Percentiles rank a stretch among this genome's conserved stretches.
Conservation (phyloP, 73 alveolate species). For the Tetrahymena elliotti region DNA sequence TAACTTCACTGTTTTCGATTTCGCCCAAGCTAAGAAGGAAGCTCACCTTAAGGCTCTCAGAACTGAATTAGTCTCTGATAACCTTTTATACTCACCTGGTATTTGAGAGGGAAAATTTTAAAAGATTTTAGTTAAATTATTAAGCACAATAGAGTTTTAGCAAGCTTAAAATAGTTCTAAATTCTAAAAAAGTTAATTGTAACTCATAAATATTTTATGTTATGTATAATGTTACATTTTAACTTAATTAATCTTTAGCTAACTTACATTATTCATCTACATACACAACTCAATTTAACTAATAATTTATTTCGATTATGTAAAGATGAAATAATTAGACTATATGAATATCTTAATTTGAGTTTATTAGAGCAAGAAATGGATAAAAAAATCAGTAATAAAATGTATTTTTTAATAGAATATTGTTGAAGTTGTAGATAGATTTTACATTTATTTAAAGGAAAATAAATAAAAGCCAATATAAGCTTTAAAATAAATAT, state of each 20-base stretch:
- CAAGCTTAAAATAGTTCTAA: background rate
- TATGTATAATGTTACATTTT: background rate
- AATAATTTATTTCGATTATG: no score
- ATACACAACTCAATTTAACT: background rate
- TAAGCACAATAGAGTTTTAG: background rate
- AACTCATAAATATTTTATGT: background rate
- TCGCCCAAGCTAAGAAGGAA: constrained; percentile 43
- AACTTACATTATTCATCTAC: background rate
- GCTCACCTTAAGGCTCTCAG: constrained; percentile 23
- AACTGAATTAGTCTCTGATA: constrained; percentile 18
- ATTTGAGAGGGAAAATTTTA: background rate
- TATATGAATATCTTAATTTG: no score
- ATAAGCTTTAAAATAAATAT: background rate
- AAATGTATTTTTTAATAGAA: background rate
- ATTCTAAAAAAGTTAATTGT: background rate
- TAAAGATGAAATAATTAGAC: no score
- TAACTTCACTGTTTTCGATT: constrained; percentile 22
- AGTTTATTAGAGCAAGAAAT: no score
- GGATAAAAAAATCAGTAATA: no score
- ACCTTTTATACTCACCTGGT: background rate
- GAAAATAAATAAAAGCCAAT: background rate
- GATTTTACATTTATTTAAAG: background rate
- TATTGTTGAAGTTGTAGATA: no score
- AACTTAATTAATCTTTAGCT: background rate
- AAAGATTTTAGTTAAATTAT: background rate